Evolutionary conservation across 495 filamentous ascomycete genomes (phyloP).

Genomic region (Talaromyces ruber): DNA sequence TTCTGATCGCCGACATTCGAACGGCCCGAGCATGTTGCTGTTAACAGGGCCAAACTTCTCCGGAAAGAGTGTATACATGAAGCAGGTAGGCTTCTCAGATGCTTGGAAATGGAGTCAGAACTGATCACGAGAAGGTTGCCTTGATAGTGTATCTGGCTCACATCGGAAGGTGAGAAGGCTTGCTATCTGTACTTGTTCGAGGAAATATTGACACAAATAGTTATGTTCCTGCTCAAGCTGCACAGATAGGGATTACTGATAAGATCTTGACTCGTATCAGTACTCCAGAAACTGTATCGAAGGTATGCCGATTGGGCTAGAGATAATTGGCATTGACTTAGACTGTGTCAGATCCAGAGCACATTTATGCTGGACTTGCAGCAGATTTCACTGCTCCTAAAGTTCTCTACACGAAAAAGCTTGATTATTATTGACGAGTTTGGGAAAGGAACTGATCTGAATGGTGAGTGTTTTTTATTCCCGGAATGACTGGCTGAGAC

Average conservation of each 20-base stretch:
- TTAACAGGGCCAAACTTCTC: conserved; percentile 95
- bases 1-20: not conserved
- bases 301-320: conserved; percentile 21
- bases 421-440: conserved; percentile 90
- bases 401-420: conserved; percentile 67
- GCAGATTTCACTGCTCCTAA: conserved; percentile 72
- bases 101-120: no score
- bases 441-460: conserved; percentile 82
- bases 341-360: conserved; percentile 55
- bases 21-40: conserved; percentile 63
- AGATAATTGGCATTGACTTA: not conserved
- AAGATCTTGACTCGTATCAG: conserved; percentile 85
- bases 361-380: conserved; percentile 92
- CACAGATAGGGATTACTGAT: conserved; percentile 81
- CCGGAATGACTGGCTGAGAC: not conserved
- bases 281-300: conserved; percentile 79
- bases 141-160: conserved; percentile 91
- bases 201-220: conserved; percentile 22
- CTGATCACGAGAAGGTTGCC: conserved; percentile 43
- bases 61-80: conserved; percentile 93
- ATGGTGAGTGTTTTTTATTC: conserved; percentile 26
- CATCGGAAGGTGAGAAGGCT: conserved; percentile 53
- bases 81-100: conserved; percentile 46
- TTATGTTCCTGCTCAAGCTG: conserved; percentile 75
- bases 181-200: not conserved